Percentiles rank a stretch among this genome's conserved stretches.
Evolutionary conservation across 176 grass and related monocot species (phyloP).

Genomic region (Cenchrus purpureus): DNA sequence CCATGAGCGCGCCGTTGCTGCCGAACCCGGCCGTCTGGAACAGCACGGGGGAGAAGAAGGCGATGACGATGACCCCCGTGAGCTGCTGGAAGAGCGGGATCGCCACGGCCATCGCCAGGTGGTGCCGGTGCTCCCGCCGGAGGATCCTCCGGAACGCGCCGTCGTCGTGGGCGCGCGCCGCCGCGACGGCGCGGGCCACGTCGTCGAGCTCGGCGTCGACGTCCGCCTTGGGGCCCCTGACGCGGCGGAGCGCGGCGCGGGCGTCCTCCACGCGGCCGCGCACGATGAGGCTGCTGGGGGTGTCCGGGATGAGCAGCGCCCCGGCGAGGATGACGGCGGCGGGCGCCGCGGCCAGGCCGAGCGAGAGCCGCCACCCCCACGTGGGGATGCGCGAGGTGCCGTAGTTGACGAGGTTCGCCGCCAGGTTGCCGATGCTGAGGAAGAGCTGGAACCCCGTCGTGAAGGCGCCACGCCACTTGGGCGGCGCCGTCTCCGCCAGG

Average conservation of each 20-base stretch:
- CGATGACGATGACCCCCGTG: constrained; percentile 67
- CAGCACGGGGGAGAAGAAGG: constrained; percentile 74
- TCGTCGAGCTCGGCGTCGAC: constrained; percentile 64
- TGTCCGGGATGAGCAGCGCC: constrained; percentile 59
- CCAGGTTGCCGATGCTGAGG: constrained; percentile 59
- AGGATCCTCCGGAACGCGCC: constrained; percentile 69
- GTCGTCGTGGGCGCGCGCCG: constrained; percentile 28
- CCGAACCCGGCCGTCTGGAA: constrained; percentile 77
- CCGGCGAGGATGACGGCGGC: constrained; percentile 54
- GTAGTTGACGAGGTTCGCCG: constrained; percentile 67
- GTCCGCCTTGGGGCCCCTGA: constrained; percentile 50
- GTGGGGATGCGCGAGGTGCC: constrained; percentile 42
- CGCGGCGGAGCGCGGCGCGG: constrained; percentile 49
- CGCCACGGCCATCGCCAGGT: constrained; percentile 63
- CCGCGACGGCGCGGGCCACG: constrained; percentile 41
- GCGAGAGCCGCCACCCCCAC: constrained; percentile 77
- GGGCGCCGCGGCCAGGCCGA: constrained; percentile 59
- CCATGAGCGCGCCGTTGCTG: constrained; percentile 52
- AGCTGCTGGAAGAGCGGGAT: constrained; percentile 76
- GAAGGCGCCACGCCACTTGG: constrained; percentile 66
- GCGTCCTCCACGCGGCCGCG: constrained; percentile 51
- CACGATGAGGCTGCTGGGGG: constrained; percentile 61
- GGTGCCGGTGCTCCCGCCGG: constrained; percentile 55
- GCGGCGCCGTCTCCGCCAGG: constrained; percentile 72
- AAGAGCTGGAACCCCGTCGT: constrained; percentile 75